phyloP scores from a whole-genome alignment of 2,329 filamentous ascomycete species.

The Hypoxylon sp. region DNA sequence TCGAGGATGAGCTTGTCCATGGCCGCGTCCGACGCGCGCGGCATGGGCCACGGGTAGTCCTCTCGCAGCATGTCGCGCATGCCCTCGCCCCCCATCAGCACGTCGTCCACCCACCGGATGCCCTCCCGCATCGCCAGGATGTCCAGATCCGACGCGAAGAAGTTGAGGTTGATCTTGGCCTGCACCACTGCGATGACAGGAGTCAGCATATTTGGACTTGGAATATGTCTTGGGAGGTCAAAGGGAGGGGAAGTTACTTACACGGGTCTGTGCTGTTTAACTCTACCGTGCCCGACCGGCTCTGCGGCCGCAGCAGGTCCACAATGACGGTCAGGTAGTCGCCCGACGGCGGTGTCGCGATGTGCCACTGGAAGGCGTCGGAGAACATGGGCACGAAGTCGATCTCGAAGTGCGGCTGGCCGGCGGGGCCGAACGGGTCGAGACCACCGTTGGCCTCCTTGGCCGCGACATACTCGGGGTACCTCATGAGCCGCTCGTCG shows the following conservation, averaged over 20 bases:
- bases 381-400: slow-evolving; percentile 68
- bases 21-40: slow-evolving; percentile 59
- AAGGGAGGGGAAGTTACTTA: too few species aligned
- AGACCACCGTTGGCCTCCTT: slow-evolving; percentile 53
- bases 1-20: slow-evolving; percentile 66
- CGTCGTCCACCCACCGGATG: slow-evolving; percentile 62
- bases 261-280: slow-evolving; percentile 64
- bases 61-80: slow-evolving; percentile 61
- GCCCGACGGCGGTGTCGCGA: slow-evolving; percentile 51
- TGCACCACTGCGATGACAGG: too few species aligned
- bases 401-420: slow-evolving; percentile 68
- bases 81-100: slow-evolving; percentile 64
- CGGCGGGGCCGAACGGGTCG: slow-evolving; percentile 63
- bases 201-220: too few species aligned
- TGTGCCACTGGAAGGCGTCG: slow-evolving; percentile 58
- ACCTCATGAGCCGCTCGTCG: slow-evolving; percentile 60
- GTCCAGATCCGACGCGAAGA: slow-evolving; percentile 62
- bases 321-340: slow-evolving; percentile 65
- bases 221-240: too few species aligned
- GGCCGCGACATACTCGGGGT: slow-evolving; percentile 54
- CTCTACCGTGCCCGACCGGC: slow-evolving; percentile 59
- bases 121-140: slow-evolving; percentile 67
- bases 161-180: slow-evolving; percentile 68
- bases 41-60: slow-evolving; percentile 69
- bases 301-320: slow-evolving; percentile 53